Base-by-base conservation (phyloP, 1,139 yeast genomes). In the Yamadazyma dendronema region DNA sequence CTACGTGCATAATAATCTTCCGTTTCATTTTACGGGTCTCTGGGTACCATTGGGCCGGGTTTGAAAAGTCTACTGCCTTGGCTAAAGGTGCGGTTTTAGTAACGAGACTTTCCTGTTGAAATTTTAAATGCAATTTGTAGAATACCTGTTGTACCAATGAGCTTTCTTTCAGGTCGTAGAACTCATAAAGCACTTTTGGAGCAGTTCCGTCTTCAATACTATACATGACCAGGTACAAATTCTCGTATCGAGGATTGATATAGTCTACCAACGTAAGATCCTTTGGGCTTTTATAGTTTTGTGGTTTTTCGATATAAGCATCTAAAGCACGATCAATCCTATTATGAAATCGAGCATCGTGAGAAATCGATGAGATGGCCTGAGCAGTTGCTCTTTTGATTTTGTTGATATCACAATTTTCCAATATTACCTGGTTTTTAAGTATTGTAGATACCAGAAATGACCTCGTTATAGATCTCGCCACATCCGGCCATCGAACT, bases 21-120 rank as follows among this genome's bases (percentile, higher is more conserved):
- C 99, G 69, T 46, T 79, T 81, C 67, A 89, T 70, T 45, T 81
- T 78, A 31, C 98, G 69, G 0, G 98, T 95, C 34, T 73, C 79
- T 0, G 98, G 96, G 52, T 73, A 92, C 94, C 96, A 86, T 55
- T 83, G 88, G 1, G 84, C 82, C 1, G 96, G 96, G 47, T 81
- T 77, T 3, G 79, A 67, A 16, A 82, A 68, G 47, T 81, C 85
- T 42, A 76, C 62, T 4, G 40, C 35, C 13, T 47, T 39, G 3
- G 37, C 33, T 19, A 46, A 43, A n/a, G 43, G 48, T 8, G 50
- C 43, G 2, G 56, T 43, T 6, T 43, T 37, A 12, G 34, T 33
- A 11, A 57, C 50, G 29, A 48, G 44, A 4, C 32, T 19, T 28
- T 50, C 53, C n/a, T 52, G 39, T 35, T 47, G 53, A 21, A 48